phyloP scores from a whole-genome alignment of 331 rosid species.

The Acacia pycnantha region DNA sequence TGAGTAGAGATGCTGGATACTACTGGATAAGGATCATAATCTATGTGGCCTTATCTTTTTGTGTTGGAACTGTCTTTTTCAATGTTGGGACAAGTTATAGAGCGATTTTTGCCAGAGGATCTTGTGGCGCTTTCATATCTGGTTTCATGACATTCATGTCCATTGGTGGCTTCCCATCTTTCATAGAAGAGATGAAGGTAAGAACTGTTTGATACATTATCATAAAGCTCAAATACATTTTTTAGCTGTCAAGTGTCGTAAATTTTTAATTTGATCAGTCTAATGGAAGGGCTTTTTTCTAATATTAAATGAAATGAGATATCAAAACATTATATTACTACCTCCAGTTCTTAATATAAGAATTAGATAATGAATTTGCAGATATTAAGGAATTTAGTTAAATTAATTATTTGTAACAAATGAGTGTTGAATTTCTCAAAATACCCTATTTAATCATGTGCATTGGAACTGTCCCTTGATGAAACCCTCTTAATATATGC shows the following conservation, averaged over 20 bases:
- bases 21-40: slow-evolving; percentile 84
- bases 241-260: background rate
- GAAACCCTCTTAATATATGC: too few relatives aligned
- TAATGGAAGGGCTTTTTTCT: background rate
- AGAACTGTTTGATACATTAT: background rate
- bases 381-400: too few relatives aligned
- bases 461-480: too few relatives aligned
- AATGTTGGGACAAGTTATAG: slow-evolving; percentile 62
- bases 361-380: too few relatives aligned
- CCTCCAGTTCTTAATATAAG: too few relatives aligned
- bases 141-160: slow-evolving; percentile 98
- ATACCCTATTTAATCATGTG: too few relatives aligned
- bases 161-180: slow-evolving; percentile 96
- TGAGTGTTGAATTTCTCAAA: too few relatives aligned
- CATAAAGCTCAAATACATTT: background rate
- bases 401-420: too few relatives aligned
- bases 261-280: background rate
- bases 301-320: background rate
- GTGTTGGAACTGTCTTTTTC: slow-evolving; percentile 79
- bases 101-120: slow-evolving; percentile 86
- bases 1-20: slow-evolving; percentile 93
- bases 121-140: slow-evolving; percentile 86
- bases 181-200: slow-evolving; percentile 94
- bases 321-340: background rate
- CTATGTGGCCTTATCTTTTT: slow-evolving; percentile 67